Evolutionary conservation across 148 eudicot species (phyloP).

Genomic region (Cornus florida): DNA sequence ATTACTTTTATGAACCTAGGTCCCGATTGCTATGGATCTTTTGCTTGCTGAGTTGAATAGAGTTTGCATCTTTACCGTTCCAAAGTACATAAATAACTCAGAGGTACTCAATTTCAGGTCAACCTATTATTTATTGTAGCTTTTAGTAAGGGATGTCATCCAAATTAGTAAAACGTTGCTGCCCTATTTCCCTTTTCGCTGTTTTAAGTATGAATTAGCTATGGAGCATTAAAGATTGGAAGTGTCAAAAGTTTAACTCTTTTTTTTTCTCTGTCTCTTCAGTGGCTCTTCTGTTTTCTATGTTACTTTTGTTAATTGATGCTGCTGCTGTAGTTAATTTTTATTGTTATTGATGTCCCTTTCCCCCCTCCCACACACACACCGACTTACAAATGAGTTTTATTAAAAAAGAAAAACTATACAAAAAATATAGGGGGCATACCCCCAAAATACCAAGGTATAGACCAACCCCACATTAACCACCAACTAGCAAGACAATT

Average conservation of each 20-base stretch:
- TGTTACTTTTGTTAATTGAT: background rate
- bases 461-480: too few relatives aligned
- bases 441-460: too few relatives aligned
- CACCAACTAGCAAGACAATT: too few relatives aligned
- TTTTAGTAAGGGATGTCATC: background rate
- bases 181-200: background rate
- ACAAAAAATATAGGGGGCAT: too few relatives aligned
- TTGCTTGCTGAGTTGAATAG: conserved; percentile 74
- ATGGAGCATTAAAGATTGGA: background rate
- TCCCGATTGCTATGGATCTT: conserved; percentile 78
- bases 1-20: conserved; percentile 38
- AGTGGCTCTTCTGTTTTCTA: background rate
- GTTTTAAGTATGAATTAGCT: background rate
- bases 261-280: background rate
- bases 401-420: too few relatives aligned
- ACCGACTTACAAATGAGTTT: too few relatives aligned
- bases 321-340: background rate
- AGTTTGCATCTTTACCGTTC: conserved; percentile 86
- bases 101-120: conserved; percentile 39
- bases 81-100: conserved; percentile 70
- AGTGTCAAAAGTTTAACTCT: background rate
- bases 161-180: background rate
- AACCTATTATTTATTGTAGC: background rate
- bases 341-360: background rate
- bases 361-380: too few relatives aligned